Base-by-base conservation (phyloP, 2,329 filamentous ascomycete genomes). In the Tolypocladium pustulatum region DNA sequence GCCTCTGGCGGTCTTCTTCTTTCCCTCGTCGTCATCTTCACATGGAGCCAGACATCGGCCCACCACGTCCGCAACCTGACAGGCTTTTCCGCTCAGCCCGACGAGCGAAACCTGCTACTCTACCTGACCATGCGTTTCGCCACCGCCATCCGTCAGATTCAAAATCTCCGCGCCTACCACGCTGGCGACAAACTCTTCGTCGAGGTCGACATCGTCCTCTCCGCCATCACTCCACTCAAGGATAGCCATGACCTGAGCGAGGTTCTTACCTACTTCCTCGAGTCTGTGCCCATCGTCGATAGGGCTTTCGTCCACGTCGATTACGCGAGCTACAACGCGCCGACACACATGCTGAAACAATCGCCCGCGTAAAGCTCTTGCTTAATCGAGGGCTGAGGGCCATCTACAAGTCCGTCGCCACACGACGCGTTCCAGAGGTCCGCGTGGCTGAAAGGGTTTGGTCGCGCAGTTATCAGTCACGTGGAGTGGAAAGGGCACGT, bases 121-220 rank as follows among this genome's bases (percentile, higher is more conserved):
- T 97, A 97, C 73, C 81, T 96, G 65, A 94, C 91, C 1, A 96
- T 96, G 89, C 88, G 92, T 25, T 96, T 96, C 69, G 91, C 91
- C 53, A 90, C 89, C 64, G 88, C 89, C 15, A 95, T 97, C 68
- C 85, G 84, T 67, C 87, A 90, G 69, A 94, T 95, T 61, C 90
- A 94, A 69, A 90, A 90, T 37, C 75, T 94, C 58, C 87, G 91
- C 64, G 90, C 90, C 2, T 95, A 94, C 69, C 90, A 95, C 67
- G 86, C 87, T 0, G 90, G 90, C 32, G 90, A 94, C 71, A 92
- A 91, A 76, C 79, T 94, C 59, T 91, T 90, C 63, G 89, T 93
- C 32, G 80, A 82, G 68, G 89, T 93, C 13, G 90, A 95, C 70
- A 88, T 94, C 63, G 89, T 95, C 38, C 80, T 95, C 49, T 89